Evolutionary conservation across 768 basidiomycete species (phyloP).

Genomic region (Mrakia frigida): DNA sequence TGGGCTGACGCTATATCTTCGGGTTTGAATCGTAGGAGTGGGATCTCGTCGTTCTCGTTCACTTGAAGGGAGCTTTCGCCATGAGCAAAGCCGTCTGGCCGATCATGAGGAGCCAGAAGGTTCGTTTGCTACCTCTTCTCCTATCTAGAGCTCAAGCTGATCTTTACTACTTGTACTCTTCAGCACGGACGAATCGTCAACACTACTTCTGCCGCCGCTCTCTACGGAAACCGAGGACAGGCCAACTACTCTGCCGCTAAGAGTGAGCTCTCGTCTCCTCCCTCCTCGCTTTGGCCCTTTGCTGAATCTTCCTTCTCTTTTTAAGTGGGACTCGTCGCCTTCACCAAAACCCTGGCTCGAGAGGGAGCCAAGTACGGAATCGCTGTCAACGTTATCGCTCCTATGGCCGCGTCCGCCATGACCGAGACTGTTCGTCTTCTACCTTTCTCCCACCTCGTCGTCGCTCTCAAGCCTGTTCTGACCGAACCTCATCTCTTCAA

Average conservation of each 20-base stretch:
- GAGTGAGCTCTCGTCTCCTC: slow-evolving; percentile 45
- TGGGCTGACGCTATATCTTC: not conserved
- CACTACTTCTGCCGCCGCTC: slow-evolving; percentile 62
- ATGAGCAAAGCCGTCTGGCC: slow-evolving; percentile 97
- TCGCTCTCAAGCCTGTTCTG: not conserved
- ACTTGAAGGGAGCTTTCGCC: slow-evolving; percentile 86
- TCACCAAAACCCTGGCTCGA: slow-evolving; percentile 84
- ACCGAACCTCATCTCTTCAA: not conserved
- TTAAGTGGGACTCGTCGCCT: slow-evolving; percentile 73
- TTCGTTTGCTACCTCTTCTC: slow-evolving; percentile 30
- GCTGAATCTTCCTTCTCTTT: not conserved
- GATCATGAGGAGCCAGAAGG: slow-evolving; percentile 60
- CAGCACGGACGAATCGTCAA: slow-evolving; percentile 90
- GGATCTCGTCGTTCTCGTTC: slow-evolving; percentile 81
- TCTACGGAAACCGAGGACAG: slow-evolving; percentile 95
- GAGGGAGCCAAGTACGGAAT: slow-evolving; percentile 77
- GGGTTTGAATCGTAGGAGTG: slow-evolving; percentile 55
- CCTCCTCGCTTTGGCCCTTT: not conserved
- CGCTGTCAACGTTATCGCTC: slow-evolving; percentile 31
- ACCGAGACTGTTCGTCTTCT: slow-evolving; percentile 10
- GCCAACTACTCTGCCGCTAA: slow-evolving; percentile 97
- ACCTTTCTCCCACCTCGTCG: no score
- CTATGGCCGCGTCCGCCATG: slow-evolving; percentile 23
- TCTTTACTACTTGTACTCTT: not conserved
- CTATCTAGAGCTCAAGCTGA: not conserved